These are phyloP conservation scores for Vanrija humicola DNA, from an alignment of 1,284 basidiomycete genomes.

Conservation along the genomic window DNA sequence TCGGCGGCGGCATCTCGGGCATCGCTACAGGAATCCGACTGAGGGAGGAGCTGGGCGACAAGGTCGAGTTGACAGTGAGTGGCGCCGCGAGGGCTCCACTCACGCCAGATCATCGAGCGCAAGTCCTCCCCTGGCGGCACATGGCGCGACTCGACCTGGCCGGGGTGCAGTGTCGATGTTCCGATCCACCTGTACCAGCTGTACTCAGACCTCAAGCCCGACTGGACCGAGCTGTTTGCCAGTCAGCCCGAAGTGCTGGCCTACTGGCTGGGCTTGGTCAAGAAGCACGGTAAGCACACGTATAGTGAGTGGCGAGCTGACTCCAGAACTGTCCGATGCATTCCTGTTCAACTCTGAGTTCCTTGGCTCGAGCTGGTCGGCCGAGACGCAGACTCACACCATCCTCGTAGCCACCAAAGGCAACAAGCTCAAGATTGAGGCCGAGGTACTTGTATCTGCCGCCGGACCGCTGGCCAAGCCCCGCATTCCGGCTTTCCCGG, in stretches of 20 bases:
- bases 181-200: constrained; percentile 30
- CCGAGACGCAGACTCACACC: constrained; percentile 15
- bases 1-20: constrained; percentile 25
- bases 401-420: constrained; percentile 11
- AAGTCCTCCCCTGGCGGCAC: constrained; percentile 21
- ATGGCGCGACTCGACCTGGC: constrained; percentile 30
- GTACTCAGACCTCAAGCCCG: constrained; percentile 20
- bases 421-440: not conserved
- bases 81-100: not conserved
- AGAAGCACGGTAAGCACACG: constrained; percentile 2
- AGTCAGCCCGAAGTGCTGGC: constrained; percentile 18
- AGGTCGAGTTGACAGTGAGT: constrained; percentile 15
- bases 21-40: constrained; percentile 29
- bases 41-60: constrained; percentile 18
- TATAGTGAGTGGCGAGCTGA: not conserved
- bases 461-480: constrained; percentile 28
- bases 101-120: constrained; percentile 24
- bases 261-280: constrained; percentile 26
- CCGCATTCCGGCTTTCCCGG: constrained; percentile 36
- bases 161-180: constrained; percentile 28
- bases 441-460: constrained; percentile 30
- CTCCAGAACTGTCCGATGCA: constrained; percentile 4
- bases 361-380: constrained; percentile 20
- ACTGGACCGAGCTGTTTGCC: constrained; percentile 12
- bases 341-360: constrained; percentile 24